Evolutionary conservation across 1,139 yeast genomes (phyloP).

Genomic region (Suhomyces bolitotheri): DNA sequence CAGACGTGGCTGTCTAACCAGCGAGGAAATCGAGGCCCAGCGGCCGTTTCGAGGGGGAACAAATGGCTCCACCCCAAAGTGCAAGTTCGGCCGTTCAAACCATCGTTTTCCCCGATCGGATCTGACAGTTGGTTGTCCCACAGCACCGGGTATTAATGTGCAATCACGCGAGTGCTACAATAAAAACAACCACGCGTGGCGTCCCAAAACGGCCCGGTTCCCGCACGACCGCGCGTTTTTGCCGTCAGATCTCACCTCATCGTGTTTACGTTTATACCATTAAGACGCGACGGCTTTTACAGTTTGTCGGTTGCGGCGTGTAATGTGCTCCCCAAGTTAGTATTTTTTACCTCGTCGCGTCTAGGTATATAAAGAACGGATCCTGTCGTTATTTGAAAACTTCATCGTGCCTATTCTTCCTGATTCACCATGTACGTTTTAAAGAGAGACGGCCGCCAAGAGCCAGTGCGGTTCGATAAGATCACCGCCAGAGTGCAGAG

Average conservation of each 20-base stretch:
- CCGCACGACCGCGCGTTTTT: neutral
- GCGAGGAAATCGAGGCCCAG: no score
- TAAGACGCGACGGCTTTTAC: slow-evolving; percentile 5
- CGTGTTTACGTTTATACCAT: slow-evolving; percentile 9
- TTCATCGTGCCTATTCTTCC: slow-evolving; percentile 2
- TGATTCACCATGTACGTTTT: slow-evolving; percentile 47
- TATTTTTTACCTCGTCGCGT: slow-evolving; percentile 8
- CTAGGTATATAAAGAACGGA: slow-evolving; percentile 6
- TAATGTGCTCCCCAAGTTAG: neutral
- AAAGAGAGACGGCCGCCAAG: slow-evolving; percentile 77
- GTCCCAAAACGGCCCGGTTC: neutral
- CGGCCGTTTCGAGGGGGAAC: no score
- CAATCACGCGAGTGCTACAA: neutral
- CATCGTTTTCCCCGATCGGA: no score
- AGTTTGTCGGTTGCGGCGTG: neutral
- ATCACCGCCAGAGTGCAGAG: slow-evolving; percentile 53
- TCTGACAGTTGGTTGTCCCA: no score
- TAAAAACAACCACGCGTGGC: neutral
- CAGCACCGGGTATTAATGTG: no score
- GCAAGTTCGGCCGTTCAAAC: no score
- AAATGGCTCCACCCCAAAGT: no score
- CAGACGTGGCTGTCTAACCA: no score
- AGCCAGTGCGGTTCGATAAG: slow-evolving; percentile 59
- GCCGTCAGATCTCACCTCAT: neutral
- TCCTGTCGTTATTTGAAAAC: slow-evolving; percentile 1